These are phyloP conservation scores for Thamnidium elegans DNA, from an alignment of 192 early-diverging fungal species.

Conservation along the genomic window DNA sequence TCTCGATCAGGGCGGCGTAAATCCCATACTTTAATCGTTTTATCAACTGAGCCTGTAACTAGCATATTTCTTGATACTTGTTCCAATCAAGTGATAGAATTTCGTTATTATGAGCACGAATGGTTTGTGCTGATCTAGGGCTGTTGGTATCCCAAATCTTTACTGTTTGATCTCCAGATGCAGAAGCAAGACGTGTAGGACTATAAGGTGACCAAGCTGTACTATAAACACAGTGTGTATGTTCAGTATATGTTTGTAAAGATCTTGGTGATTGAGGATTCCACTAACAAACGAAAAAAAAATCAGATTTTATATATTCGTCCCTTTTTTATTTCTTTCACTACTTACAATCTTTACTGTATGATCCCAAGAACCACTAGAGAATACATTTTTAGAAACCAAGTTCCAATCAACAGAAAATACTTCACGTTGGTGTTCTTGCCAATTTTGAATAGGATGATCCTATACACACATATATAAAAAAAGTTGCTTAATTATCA, in stretches of 20 bases:
- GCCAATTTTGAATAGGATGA: slow-evolving; percentile 86
- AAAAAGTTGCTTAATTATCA: not conserved
- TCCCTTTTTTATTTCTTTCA: not conserved
- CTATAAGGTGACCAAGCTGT: slow-evolving; percentile 81
- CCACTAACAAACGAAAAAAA: slow-evolving; percentile 76
- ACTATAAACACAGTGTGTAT: slow-evolving; percentile 90
- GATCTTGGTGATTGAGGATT: slow-evolving; percentile 73
- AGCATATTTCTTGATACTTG: slow-evolving; percentile 86
- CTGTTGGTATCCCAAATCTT: slow-evolving; percentile 89
- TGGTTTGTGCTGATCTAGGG: slow-evolving; percentile 62
- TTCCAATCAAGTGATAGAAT: slow-evolving; percentile 95
- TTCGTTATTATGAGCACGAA: slow-evolving; percentile 82
- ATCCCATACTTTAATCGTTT: slow-evolving; percentile 91
- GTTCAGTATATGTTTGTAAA: slow-evolving; percentile 83
- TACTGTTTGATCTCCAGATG: slow-evolving; percentile 85
- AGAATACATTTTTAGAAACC: slow-evolving; percentile 81
- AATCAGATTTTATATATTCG: not conserved
- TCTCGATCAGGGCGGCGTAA: slow-evolving; percentile 72
- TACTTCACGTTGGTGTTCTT: slow-evolving; percentile 91
- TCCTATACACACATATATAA: too few relatives aligned
- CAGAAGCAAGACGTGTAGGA: slow-evolving; percentile 79
- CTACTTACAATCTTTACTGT: slow-evolving; percentile 82
- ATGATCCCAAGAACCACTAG: slow-evolving; percentile 94
- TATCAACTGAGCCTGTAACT: slow-evolving; percentile 89
- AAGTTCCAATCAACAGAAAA: slow-evolving; percentile 96